A percentile compares a stretch with the other conserved stretches of the same genome.
These are phyloP conservation scores for Keithomyces neogunnii DNA, from an alignment of 2,329 filamentous ascomycete genomes.

Conservation along the genomic window DNA sequence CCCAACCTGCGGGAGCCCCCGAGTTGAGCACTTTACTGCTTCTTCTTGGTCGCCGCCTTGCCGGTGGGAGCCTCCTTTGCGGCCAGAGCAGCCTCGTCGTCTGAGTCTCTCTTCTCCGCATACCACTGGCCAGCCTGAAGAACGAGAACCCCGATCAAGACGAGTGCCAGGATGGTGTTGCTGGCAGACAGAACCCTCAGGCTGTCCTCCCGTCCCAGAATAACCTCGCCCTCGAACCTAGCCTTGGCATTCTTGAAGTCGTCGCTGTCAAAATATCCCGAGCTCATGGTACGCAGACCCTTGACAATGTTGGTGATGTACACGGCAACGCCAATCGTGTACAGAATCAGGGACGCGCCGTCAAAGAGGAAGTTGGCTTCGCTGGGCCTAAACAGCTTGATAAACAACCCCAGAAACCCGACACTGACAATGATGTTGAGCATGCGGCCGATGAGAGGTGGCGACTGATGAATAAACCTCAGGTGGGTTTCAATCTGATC, in stretches of 20 bases:
- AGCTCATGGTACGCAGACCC: slow-evolving; percentile 75
- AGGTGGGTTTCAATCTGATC: slow-evolving; percentile 84
- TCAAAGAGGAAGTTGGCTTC: slow-evolving; percentile 96
- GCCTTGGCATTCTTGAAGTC: slow-evolving; percentile 31
- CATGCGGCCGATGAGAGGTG: slow-evolving; percentile 84
- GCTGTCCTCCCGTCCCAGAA: slow-evolving; percentile 78
- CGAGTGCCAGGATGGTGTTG: slow-evolving; percentile 91
- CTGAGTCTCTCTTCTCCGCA: slow-evolving; percentile 83
- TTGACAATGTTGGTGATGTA: slow-evolving; percentile 97
- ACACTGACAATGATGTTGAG: slow-evolving; percentile 88
- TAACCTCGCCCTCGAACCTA: slow-evolving; percentile 49
- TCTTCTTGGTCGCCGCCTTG: slow-evolving; percentile 27
- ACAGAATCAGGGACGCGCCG: slow-evolving; percentile 71
- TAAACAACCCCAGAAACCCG: slow-evolving; percentile 79
- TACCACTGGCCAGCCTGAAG: slow-evolving; percentile 98
- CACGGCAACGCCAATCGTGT: slow-evolving; percentile 80
- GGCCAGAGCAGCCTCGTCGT: slow-evolving; percentile 63
- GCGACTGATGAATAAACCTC: slow-evolving; percentile 81
- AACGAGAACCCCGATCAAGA: slow-evolving; percentile 83
- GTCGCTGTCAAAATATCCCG: slow-evolving; percentile 51
- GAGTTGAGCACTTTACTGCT: slow-evolving; percentile 19
- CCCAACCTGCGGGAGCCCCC: not conserved
- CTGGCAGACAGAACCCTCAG: slow-evolving; percentile 86
- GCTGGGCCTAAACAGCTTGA: slow-evolving; percentile 88
- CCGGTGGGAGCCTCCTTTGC: slow-evolving; percentile 18